Percentiles rank a stretch among this genome's conserved stretches.
Evolutionary conservation across 2,329 filamentous ascomycete genomes (phyloP).

Genomic region (Epichloe elymi): DNA sequence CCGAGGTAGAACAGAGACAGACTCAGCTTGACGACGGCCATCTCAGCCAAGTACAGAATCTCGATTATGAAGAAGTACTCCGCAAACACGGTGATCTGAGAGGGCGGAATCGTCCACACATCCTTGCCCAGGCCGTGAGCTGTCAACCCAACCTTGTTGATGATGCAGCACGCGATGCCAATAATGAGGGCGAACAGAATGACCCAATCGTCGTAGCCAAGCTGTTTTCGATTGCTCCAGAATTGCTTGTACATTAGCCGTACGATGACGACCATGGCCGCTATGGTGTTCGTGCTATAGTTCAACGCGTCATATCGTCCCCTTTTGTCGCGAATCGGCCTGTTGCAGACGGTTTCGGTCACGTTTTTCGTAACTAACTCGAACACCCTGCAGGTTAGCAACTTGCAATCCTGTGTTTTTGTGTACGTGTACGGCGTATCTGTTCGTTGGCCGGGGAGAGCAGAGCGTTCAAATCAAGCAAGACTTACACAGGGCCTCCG

Average conservation of each 20-base stretch:
- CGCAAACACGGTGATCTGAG: constrained; percentile 13
- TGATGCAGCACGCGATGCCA: constrained; percentile 11
- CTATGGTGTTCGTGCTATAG: constrained; percentile 9
- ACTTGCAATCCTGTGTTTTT: background rate
- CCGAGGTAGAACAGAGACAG: constrained; percentile 29
- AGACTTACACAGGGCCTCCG: constrained; percentile 14
- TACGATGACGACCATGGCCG: constrained; percentile 8
- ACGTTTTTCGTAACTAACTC: constrained; percentile 1
- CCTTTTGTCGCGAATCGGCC: constrained; percentile 1
- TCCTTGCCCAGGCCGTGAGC: constrained; percentile 20
- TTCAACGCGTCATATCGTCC: constrained; percentile 3
- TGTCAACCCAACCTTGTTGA: constrained; percentile 12
- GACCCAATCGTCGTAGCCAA: constrained; percentile 19
- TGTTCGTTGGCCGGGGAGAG: background rate
- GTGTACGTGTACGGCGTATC: too few relatives aligned
- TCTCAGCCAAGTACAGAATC: constrained; percentile 16
- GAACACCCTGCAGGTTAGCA: background rate
- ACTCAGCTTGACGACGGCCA: constrained; percentile 26
- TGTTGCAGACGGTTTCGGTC: constrained; percentile 2
- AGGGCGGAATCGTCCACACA: constrained; percentile 18
- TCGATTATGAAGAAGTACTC: constrained; percentile 21
- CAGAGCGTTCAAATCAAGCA: too few relatives aligned
- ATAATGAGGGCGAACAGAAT: constrained; percentile 12
- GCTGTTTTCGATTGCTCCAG: constrained; percentile 17
- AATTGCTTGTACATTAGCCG: constrained; percentile 13